These are phyloP conservation scores for Fusarium virguliforme DNA, from an alignment of 2,329 filamentous ascomycete species.

Conservation along the genomic window DNA sequence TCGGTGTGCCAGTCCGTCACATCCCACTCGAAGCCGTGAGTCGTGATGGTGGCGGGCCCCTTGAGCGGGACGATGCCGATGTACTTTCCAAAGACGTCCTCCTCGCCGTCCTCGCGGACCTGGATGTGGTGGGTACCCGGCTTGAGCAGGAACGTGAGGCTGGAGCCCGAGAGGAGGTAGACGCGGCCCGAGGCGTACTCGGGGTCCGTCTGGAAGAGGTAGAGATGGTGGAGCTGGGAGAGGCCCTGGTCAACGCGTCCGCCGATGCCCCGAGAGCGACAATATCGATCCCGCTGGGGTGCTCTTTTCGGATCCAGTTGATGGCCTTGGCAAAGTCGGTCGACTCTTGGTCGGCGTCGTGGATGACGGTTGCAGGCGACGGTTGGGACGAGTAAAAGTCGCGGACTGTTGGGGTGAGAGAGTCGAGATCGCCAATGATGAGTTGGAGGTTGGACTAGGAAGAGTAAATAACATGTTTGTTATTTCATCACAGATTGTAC, in stretches of 20 bases:
- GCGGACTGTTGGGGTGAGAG: slow-evolving; percentile 74
- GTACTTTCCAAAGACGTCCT: slow-evolving; percentile 79
- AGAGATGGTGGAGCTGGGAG: slow-evolving; percentile 90
- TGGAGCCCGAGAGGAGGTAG: slow-evolving; percentile 86
- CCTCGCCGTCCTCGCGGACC: slow-evolving; percentile 67
- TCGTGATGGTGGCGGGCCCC: slow-evolving; percentile 84
- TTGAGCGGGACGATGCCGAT: slow-evolving; percentile 90
- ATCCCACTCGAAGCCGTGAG: slow-evolving; percentile 91
- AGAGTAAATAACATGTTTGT: slow-evolving; percentile 20
- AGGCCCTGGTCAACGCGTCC: slow-evolving; percentile 95
- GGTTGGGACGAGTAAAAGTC: slow-evolving; percentile 75
- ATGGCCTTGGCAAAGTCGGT: slow-evolving; percentile 94
- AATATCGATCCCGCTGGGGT: slow-evolving; percentile 69
- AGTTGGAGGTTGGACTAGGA: slow-evolving; percentile 73
- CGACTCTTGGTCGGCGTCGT: slow-evolving; percentile 85
- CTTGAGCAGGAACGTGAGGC: slow-evolving; percentile 86
- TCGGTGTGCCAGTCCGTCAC: slow-evolving; percentile 84
- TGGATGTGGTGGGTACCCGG: slow-evolving; percentile 77
- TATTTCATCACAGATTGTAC: slow-evolving; percentile 37
- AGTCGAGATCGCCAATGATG: slow-evolving; percentile 95
- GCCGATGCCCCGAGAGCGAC: slow-evolving; percentile 88
- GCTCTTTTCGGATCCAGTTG: slow-evolving; percentile 67
- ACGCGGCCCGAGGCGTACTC: slow-evolving; percentile 71
- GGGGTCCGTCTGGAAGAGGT: slow-evolving; percentile 70
- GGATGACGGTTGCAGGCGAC: slow-evolving; percentile 71